Base-by-base conservation (phyloP, 2,329 filamentous ascomycete genomes). In the Botryotinia narcissicola region DNA sequence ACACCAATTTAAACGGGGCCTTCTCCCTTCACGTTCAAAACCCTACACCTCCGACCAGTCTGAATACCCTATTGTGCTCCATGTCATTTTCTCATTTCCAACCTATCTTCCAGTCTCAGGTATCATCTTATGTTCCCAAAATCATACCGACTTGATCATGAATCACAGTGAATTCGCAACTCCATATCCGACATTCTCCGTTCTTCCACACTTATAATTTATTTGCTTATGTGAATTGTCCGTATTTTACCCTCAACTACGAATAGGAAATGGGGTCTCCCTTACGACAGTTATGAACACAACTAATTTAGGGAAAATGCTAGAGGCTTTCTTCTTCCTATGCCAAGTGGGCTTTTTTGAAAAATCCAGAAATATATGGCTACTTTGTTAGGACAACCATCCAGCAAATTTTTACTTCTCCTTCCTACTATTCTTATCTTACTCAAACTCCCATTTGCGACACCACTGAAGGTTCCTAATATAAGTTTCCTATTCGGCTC, bases 1-100 rank as follows among this genome's bases (percentile, higher is more conserved):
- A 57, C 51, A 22, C 66, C 37, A 69, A 69, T 57, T 16, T n/a
- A 57, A 42, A 68, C 25, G n/a, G 35, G 51, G 66, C 29, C n/a
- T 35, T 35, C 18, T 25, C 51, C 46, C 51, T 57, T n/a, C 48
- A 42, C 37, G 16, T 69, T 42, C 48, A 59, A 68, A 44, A 57
- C 29, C 46, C 37, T 42, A 68, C 37, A 25, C n/a, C 40, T 29
- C 29, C 8, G 57, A 25, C 29, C 18, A 25, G 10, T 42, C 18
- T 35, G 3, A 42, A 25, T 42, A 20, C 10, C 48, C 18, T 68
- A 8, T 16, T 32, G 22, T 57, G 37, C 20, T 57, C 2, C n/a
- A 22, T 59, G 7, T 1, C 25, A 29, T 59, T 12, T 35, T 44
- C n/a, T 4, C 35, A 16, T 42, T 57, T 32, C 18, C 10, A 44